These are phyloP conservation scores for Dissophora globulifera DNA, from an alignment of 192 early-diverging fungal genomes.

Conservation along the genomic window DNA sequence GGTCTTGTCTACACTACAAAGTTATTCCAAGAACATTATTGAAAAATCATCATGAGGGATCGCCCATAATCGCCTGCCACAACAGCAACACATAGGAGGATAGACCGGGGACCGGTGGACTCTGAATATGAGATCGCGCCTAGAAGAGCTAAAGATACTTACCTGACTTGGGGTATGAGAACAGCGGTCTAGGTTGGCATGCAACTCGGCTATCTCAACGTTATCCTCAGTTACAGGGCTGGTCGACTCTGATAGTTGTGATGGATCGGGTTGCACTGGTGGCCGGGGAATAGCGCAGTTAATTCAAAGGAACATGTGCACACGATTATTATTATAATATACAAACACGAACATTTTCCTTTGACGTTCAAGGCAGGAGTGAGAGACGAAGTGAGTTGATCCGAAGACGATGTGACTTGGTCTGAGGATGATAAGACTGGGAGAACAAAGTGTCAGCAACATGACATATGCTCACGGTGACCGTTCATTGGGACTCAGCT, in stretches of 20 bases:
- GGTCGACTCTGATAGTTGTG: not conserved
- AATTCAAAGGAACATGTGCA: too few species aligned
- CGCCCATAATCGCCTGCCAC: conserved; percentile 14
- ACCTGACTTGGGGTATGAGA: conserved; percentile 1
- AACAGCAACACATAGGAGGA: conserved; percentile 8
- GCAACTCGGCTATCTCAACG: conserved; percentile 11
- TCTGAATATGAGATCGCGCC: conserved; percentile 14
- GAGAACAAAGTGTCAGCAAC: too few species aligned
- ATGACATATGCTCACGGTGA: too few species aligned
- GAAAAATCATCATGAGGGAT: conserved; percentile 9
- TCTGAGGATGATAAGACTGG: too few species aligned
- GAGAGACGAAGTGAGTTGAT: too few species aligned
- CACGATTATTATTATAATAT: too few species aligned
- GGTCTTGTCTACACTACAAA: conserved; percentile 19
- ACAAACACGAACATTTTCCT: too few species aligned
- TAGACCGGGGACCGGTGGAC: conserved; percentile 5
- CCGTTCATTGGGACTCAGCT: too few species aligned
- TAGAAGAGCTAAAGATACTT: conserved; percentile 13
- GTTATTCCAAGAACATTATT: not conserved
- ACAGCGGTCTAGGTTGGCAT: conserved; percentile 5
- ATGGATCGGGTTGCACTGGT: too few species aligned
- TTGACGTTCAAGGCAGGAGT: too few species aligned
- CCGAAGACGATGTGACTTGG: too few species aligned
- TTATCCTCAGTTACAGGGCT: conserved; percentile 9
- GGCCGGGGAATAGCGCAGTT: too few species aligned